Evolutionary conservation across 306 rosid genomes (phyloP).

Genomic region (Malus sylvestris): DNA sequence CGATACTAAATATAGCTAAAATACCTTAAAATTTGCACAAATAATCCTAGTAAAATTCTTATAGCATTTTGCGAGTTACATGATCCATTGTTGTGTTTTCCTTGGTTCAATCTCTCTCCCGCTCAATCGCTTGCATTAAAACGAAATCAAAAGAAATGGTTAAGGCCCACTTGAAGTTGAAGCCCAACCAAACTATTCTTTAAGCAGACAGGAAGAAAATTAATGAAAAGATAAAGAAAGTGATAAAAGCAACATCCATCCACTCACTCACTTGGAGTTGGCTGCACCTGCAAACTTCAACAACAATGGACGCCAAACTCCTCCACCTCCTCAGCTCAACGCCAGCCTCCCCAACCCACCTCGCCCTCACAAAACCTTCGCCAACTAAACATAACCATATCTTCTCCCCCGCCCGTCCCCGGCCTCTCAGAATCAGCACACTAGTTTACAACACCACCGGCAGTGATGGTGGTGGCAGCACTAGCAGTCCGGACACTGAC

Average conservation of each 20-base stretch:
- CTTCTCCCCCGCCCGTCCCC: conserved; percentile 10
- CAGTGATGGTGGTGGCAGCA: conserved; percentile 9
- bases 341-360: conserved; percentile 31
- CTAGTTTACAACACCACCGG: conserved; percentile 32
- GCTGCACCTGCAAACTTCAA: not conserved
- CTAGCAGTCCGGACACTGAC: not conserved
- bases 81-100: too few species aligned
- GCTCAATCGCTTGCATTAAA: too few species aligned
- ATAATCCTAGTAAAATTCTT: too few species aligned
- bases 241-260: conserved; percentile 6
- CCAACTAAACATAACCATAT: not conserved
- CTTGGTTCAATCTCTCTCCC: too few species aligned
- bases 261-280: conserved; percentile 9
- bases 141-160: not conserved
- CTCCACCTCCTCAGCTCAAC: conserved; percentile 33
- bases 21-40: too few species aligned
- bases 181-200: not conserved
- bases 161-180: not conserved
- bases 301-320: conserved; percentile 43
- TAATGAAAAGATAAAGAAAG: conserved; percentile 4
- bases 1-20: too few species aligned
- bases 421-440: conserved; percentile 18
- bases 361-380: conserved; percentile 25
- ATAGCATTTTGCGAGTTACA: too few species aligned
- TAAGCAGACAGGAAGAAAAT: not conserved